Conservation (phyloP, 441 rosid genomes). For the Adansonia madagascariensis region DNA sequence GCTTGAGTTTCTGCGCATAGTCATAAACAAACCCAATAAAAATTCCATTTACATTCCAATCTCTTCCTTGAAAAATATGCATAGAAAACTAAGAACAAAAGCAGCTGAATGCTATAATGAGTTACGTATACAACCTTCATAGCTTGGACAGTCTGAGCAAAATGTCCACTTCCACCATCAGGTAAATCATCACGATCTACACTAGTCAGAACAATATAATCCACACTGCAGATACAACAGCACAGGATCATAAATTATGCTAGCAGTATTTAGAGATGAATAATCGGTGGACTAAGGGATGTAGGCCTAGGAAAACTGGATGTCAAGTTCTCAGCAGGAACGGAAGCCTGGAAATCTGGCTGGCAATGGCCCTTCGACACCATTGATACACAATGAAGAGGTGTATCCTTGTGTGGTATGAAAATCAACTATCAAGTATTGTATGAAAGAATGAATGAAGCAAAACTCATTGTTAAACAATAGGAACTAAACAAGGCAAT, state of each 20-base stretch:
- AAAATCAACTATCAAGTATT: not conserved
- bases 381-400: not conserved
- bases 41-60: constrained; percentile 17
- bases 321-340: not conserved
- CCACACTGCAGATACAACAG: constrained; percentile 65
- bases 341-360: not conserved
- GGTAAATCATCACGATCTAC: constrained; percentile 98
- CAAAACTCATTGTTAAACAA: constrained; percentile 1
- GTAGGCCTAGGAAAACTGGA: not conserved
- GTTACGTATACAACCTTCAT: constrained; percentile 65
- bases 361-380: not conserved
- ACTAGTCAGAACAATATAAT: constrained; percentile 91
- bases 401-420: not conserved
- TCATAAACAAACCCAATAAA: constrained; percentile 19
- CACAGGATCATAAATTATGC: constrained; percentile 25
- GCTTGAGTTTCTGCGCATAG: constrained; percentile 69
- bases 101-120: constrained; percentile 5
- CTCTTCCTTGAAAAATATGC: not conserved
- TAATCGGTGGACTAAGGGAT: not conserved
- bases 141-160: constrained; percentile 86
- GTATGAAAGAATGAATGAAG: no score
- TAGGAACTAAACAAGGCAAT: not conserved
- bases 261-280: not conserved
- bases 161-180: constrained; percentile 99
- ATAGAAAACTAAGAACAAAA: not conserved